Base-by-base conservation (phyloP, 2,329 filamentous ascomycete species). In the Sphaerostilbella broomeana region DNA sequence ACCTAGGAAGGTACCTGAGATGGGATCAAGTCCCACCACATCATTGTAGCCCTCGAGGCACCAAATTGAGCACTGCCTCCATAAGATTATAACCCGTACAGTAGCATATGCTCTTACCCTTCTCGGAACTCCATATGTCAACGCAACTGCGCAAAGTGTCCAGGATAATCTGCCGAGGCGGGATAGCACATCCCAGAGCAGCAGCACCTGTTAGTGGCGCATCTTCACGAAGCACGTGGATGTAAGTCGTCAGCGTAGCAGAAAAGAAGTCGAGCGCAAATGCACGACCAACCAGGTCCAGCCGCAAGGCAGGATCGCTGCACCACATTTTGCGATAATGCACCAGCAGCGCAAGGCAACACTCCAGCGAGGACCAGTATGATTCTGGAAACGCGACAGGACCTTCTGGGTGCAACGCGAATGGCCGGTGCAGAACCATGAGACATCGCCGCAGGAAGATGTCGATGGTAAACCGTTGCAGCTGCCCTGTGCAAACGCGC, bases 251-350 rank as follows among this genome's bases (percentile, higher is more conserved):
- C 32, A 62, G 41, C 2, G 54, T 51, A 2, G 58, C 59, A 4
- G 60, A 60, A 49, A 61, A 60, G 42, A 62, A 61, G 44, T 62
- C 60, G 5, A 60, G 49, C 11, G 60, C 55, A 43, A 59, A 62
- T 2, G 56, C 53, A 1, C 59, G 49, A 3, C 57, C 59, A 9
- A 62, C 55, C 4, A 61, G 48, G 19, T 60, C 54, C 16, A 57
- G 44, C 8, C 55, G 48, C 33, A 52, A 43, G 17, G 18, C 32
- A 8, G 46, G 40, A 10, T 58, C 56, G 20, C 49, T 47, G 7
- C 54, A 51, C 56, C 57, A 61, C 26, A 63, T 47, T 38, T 62
- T 58, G 29, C 58, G 57, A 29, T 61, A 61, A 40, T 61, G 58
- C 30, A 62, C 51, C 4, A 62, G 49, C 17, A 63, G 47, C 7